These are phyloP conservation scores for Colletotrichum horii DNA, from an alignment of 2,329 filamentous ascomycete species.

Conservation along the genomic window DNA sequence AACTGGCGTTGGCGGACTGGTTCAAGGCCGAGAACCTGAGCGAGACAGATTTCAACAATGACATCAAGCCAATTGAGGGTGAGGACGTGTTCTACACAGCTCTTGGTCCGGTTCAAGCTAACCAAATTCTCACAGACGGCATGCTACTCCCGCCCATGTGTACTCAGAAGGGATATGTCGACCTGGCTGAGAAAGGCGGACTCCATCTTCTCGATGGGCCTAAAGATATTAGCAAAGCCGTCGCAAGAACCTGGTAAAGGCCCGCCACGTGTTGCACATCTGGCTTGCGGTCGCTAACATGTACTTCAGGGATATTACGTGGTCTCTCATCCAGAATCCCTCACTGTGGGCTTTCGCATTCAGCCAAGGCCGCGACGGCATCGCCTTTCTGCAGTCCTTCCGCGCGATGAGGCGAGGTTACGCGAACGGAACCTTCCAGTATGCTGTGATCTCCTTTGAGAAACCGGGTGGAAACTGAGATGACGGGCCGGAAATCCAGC, in stretches of 20 bases:
- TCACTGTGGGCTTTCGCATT: slow-evolving; percentile 66
- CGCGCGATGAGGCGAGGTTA: slow-evolving; percentile 66
- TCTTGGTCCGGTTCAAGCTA: not conserved
- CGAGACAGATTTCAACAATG: slow-evolving; percentile 48
- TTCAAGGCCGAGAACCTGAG: slow-evolving; percentile 58
- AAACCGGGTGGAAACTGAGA: slow-evolving; percentile 34
- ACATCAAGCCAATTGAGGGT: slow-evolving; percentile 67
- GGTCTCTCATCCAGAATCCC: slow-evolving; percentile 63
- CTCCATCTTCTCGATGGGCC: slow-evolving; percentile 50
- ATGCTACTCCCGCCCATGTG: slow-evolving; percentile 65
- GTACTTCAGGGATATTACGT: slow-evolving; percentile 62
- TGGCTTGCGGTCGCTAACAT: not conserved
- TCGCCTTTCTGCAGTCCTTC: slow-evolving; percentile 66
- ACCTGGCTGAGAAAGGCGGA: slow-evolving; percentile 52
- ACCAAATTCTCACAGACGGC: slow-evolving; percentile 45
- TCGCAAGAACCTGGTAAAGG: slow-evolving; percentile 63
- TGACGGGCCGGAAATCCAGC: not conserved
- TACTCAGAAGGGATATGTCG: slow-evolving; percentile 57
- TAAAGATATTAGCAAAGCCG: slow-evolving; percentile 62
- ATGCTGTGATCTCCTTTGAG: slow-evolving; percentile 62
- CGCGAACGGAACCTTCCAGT: slow-evolving; percentile 61
- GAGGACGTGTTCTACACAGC: not conserved
- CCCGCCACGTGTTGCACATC: no score
- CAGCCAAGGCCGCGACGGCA: slow-evolving; percentile 63
- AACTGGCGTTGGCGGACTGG: slow-evolving; percentile 65